Evolutionary conservation across 2,329 filamentous ascomycete genomes (phyloP).

Genomic region (Cercospora zeina): DNA sequence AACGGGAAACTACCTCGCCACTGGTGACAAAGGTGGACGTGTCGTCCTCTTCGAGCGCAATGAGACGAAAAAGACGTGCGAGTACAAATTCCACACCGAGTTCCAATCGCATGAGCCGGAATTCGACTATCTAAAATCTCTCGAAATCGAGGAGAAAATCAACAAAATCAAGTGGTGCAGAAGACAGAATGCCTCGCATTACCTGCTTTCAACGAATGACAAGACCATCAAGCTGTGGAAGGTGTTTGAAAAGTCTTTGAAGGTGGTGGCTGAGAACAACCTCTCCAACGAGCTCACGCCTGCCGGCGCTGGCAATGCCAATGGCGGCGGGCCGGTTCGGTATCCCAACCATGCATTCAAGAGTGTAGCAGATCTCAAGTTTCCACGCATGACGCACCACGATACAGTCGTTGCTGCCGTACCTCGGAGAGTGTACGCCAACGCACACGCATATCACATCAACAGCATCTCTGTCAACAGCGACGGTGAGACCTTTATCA

Average conservation of each 20-base stretch:
- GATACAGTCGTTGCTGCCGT: slow-evolving; percentile 97
- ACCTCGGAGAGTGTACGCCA: slow-evolving; percentile 92
- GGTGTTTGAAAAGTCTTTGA: slow-evolving; percentile 98
- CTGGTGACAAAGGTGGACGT: slow-evolving; percentile 83
- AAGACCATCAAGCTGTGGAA: slow-evolving; percentile 99
- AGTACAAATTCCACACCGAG: slow-evolving; percentile 99
- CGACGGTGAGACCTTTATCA: slow-evolving; percentile 98
- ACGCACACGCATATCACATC: slow-evolving; percentile 98
- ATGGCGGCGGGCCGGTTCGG: slow-evolving; percentile 75
- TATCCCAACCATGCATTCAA: slow-evolving; percentile 75
- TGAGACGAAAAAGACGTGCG: slow-evolving; percentile 99
- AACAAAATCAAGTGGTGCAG: slow-evolving; percentile 99
- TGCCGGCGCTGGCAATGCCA: slow-evolving; percentile 59
- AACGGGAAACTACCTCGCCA: slow-evolving; percentile 84
- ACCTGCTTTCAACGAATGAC: slow-evolving; percentile 96
- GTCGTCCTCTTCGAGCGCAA: slow-evolving; percentile 90
- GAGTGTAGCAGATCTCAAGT: slow-evolving; percentile 78
- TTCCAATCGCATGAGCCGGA: slow-evolving; percentile 99
- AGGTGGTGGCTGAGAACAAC: slow-evolving; percentile 98
- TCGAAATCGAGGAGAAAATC: slow-evolving; percentile 99
- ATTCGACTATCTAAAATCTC: slow-evolving; percentile 98
- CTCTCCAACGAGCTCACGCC: slow-evolving; percentile 92
- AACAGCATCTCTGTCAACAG: slow-evolving; percentile 99
- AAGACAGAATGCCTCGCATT: slow-evolving; percentile 97
- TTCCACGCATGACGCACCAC: slow-evolving; percentile 94